A percentile compares a stretch with the other conserved stretches of the same genome.
phyloP scores from a whole-genome alignment of 352 stramenopile species.

The Pythium dissimile region DNA sequence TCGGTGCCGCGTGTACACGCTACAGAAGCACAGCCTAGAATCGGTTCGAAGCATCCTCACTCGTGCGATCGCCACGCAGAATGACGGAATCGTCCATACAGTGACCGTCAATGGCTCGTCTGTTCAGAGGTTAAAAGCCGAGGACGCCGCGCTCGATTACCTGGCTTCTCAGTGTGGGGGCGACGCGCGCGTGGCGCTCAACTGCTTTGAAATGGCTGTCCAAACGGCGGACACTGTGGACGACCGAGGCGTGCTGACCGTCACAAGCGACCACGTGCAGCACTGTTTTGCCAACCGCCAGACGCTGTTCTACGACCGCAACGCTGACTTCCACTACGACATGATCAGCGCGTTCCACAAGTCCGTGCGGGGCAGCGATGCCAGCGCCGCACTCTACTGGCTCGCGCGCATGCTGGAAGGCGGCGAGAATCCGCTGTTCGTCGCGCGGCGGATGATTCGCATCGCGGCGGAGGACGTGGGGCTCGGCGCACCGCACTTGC shows the following conservation, averaged over 20 bases:
- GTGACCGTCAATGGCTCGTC: not conserved
- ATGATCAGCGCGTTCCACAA: conserved; percentile 86
- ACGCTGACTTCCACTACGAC: conserved; percentile 86
- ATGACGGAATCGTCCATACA: conserved; percentile 20
- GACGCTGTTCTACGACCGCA: conserved; percentile 81
- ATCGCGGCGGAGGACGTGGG: conserved; percentile 86
- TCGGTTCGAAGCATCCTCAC: conserved; percentile 65
- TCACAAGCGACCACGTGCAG: conserved; percentile 64
- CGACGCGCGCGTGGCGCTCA: conserved; percentile 77
- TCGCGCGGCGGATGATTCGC: conserved; percentile 76
- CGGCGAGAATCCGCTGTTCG: conserved; percentile 80
- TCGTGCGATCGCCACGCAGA: conserved; percentile 37
- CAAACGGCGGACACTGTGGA: conserved; percentile 38
- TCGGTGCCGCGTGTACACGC: conserved; percentile 73
- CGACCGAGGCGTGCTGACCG: conserved; percentile 19
- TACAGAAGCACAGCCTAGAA: conserved; percentile 63
- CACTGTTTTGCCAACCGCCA: conserved; percentile 70
- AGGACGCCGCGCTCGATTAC: conserved; percentile 58
- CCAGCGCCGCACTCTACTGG: conserved; percentile 82
- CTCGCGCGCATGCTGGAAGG: conserved; percentile 84
- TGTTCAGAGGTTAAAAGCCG: conserved; percentile 31
- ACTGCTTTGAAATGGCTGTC: conserved; percentile 77
- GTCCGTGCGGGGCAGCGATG: conserved; percentile 77
- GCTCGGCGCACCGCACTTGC: conserved; percentile 58
- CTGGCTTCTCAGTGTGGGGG: conserved; percentile 71